A percentile compares a stretch with the other conserved stretches of the same genome.
Conservation (phyloP, 768 basidiomycete genomes). For the Rhizopogon roseolus region DNA sequence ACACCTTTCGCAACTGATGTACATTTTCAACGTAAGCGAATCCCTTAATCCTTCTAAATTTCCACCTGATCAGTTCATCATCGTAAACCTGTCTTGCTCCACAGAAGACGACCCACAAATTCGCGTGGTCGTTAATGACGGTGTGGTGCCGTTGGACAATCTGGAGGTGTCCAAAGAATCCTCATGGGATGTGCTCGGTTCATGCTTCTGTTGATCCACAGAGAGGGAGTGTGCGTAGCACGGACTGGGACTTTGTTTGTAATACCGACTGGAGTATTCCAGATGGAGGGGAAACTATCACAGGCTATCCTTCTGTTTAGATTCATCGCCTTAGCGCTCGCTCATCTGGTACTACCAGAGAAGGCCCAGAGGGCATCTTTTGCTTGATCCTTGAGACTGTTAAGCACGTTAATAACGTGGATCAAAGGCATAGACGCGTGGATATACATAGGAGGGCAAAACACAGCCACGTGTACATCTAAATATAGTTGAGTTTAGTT, state of each 20-base stretch:
- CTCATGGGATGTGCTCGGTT: conserved; percentile 73
- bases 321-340: too few species aligned
- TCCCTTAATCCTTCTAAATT: conserved; percentile 7
- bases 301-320: conserved; percentile 51
- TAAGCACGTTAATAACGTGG: conserved; percentile 38
- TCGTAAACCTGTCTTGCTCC: conserved; percentile 56
- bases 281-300: conserved; percentile 69
- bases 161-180: conserved; percentile 61
- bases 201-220: conserved; percentile 65
- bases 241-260: conserved; percentile 71
- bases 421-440: conserved; percentile 30
- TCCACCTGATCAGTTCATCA: not conserved
- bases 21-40: conserved; percentile 73
- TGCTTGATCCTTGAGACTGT: conserved; percentile 63
- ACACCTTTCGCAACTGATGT: conserved; percentile 83
- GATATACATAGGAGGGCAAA: too few species aligned
- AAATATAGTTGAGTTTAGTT: too few species aligned
- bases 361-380: conserved; percentile 83
- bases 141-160: conserved; percentile 68
- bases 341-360: conserved; percentile 30
- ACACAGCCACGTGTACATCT: too few species aligned
- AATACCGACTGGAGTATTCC: conserved; percentile 68
- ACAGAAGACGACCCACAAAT: too few species aligned
- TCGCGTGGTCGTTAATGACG: conserved; percentile 82
- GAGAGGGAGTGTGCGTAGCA: conserved; percentile 54